Evolutionary conservation across 2,329 filamentous ascomycete genomes (phyloP), one percentile per base, ranked within the genome.

Genomic region (Fusarium oligoseptatum): DNA sequence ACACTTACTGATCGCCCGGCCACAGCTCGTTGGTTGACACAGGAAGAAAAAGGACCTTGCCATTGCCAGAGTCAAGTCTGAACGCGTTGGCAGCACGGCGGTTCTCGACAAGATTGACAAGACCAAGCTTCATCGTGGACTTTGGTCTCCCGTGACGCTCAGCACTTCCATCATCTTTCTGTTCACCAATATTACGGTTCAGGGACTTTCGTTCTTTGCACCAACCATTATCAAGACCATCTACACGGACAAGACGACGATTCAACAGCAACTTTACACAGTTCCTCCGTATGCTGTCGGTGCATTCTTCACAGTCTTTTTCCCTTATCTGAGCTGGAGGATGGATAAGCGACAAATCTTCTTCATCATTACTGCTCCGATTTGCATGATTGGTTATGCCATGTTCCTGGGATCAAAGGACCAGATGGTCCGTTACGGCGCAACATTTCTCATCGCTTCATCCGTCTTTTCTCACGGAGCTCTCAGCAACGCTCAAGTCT

Each of bases 281-380:
- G 92, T 94, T 0, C 93, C 92, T 0, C 92, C 92, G 0, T 94
- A 94, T 76, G 82, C 92, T 0, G 89, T 94, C 0, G 92, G 92
- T 0, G 92, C 87, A 0, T 90, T 93, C 80, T 93, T 93, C 81
- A 91, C 89, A 0, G 66, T 94, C 0, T 79, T 91, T 0, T 83
- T 93, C 60, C 91, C 92, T 0, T 89, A 88, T 66, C 79, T 92
- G 6, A 90, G 88, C 78, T 92, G 90, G 88, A 87, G 88, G 14
- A 83, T 87, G 66, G 91, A 94, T 77, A 83, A 82, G 1, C 87
- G 92, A 10, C 86, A 89, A 41, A 84, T 92, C 52, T 90, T 93
- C 80, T 87, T 93, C 78, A 87, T 92, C 56, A 65, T 87, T 12
- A 86, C 86, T 2, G 88, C 91, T 0, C 92, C 92, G 0, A 80